Percentiles rank a stretch among this genome's conserved stretches.
Conservation (phyloP, 768 basidiomycete genomes). For the Russula griseocarnosa region DNA sequence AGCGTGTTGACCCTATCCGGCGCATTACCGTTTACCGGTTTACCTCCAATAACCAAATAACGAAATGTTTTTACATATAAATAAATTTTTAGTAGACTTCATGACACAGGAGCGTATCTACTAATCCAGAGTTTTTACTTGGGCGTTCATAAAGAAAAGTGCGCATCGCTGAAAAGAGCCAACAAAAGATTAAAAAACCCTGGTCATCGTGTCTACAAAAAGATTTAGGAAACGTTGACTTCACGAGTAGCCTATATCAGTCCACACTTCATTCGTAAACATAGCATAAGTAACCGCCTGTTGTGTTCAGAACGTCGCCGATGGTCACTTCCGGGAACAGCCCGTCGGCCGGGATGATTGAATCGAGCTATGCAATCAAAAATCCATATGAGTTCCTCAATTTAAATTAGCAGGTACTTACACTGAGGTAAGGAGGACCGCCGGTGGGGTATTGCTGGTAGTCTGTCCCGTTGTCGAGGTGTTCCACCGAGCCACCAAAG, state of each 20-base stretch:
- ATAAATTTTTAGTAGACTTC: too few species aligned
- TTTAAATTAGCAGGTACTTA: slow-evolving; percentile 13
- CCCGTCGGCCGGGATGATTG: slow-evolving; percentile 28
- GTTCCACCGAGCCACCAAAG: slow-evolving; percentile 36
- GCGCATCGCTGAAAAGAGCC: too few species aligned
- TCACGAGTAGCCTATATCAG: too few species aligned
- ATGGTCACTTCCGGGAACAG: slow-evolving; percentile 32
- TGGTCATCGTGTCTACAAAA: too few species aligned
- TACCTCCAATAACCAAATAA: too few species aligned
- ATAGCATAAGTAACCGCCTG: slow-evolving; percentile 36
- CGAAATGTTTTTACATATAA: too few species aligned
- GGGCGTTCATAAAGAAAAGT: not conserved
- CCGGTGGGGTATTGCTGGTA: slow-evolving; percentile 19
- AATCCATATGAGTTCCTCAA: not conserved
- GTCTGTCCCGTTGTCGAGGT: slow-evolving; percentile 27
- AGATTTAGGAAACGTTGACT: too few species aligned
- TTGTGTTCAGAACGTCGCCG: slow-evolving; percentile 35
- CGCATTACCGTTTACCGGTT: too few species aligned
- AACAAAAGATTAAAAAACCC: too few species aligned
- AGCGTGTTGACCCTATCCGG: too few species aligned
- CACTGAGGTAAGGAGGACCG: slow-evolving; percentile 31
- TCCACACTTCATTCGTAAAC: slow-evolving; percentile 33
- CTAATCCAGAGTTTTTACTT: not conserved
- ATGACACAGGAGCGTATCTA: too few species aligned
- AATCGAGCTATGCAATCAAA: slow-evolving; percentile 30